These are phyloP conservation scores for Conoideocrella luteorostrata DNA, from an alignment of 2,329 filamentous ascomycete species.

Conservation along the genomic window DNA sequence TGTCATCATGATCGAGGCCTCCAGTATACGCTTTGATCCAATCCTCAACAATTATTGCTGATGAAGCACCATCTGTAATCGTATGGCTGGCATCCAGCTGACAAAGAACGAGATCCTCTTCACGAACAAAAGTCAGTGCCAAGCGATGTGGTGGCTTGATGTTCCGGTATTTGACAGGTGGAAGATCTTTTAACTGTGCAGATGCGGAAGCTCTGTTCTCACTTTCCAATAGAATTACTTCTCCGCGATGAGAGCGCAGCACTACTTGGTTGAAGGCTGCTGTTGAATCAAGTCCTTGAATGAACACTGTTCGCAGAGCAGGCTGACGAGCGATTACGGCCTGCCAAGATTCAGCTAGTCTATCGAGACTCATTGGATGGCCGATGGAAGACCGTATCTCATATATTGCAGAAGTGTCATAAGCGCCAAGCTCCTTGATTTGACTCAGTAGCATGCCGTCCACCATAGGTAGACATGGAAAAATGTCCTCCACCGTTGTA, in stretches of 20 bases:
- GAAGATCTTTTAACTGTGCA: neutral
- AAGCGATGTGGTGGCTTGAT: slow-evolving; percentile 6
- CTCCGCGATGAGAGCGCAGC: neutral
- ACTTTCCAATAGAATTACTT: neutral
- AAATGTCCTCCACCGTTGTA: slow-evolving; percentile 21
- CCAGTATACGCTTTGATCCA: slow-evolving; percentile 6
- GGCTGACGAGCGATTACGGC: slow-evolving; percentile 9
- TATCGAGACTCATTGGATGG: slow-evolving; percentile 1
- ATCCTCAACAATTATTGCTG: slow-evolving; percentile 5
- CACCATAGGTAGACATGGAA: slow-evolving; percentile 26
- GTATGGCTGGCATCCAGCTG: slow-evolving; percentile 12
- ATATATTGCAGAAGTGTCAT: slow-evolving; percentile 6
- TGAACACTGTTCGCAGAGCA: slow-evolving; percentile 10
- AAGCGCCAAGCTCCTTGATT: slow-evolving; percentile 6
- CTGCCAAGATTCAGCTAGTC: slow-evolving; percentile 11
- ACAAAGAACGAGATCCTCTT: slow-evolving; percentile 6
- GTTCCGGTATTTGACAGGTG: neutral
- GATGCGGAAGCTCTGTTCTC: neutral
- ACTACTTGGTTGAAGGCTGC: slow-evolving; percentile 8
- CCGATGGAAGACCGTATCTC: neutral
- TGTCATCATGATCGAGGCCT: neutral
- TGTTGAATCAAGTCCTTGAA: slow-evolving; percentile 5
- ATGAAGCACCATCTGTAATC: slow-evolving; percentile 10
- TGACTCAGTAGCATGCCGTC: slow-evolving; percentile 25
- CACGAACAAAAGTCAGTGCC: neutral